Evolutionary conservation across 495 filamentous ascomycete genomes (phyloP).

Genomic region (Podospora pseudocomata): DNA sequence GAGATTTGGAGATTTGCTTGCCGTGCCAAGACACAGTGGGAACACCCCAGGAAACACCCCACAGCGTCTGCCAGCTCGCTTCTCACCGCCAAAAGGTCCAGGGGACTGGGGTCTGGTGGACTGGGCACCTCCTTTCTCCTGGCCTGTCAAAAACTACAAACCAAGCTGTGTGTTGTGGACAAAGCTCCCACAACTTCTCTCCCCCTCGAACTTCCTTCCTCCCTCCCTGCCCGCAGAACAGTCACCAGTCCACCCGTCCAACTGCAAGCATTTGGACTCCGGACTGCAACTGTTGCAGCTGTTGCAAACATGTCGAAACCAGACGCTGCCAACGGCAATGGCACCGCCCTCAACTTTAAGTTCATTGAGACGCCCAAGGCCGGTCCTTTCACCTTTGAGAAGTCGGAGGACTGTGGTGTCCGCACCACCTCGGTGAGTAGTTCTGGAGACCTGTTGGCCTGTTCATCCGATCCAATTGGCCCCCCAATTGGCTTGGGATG

Average conservation of each 20-base stretch:
- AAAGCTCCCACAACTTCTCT: conserved; percentile 13
- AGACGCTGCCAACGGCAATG: conserved; percentile 37
- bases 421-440: conserved; percentile 66
- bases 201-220: not conserved
- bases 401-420: conserved; percentile 67
- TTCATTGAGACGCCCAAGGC: conserved; percentile 75
- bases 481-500: not conserved
- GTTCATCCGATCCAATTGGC: conserved; percentile 3
- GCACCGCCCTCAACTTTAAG: conserved; percentile 59
- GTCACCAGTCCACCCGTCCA: conserved; percentile 1
- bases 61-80: not conserved
- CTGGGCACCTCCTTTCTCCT: conserved; percentile 8
- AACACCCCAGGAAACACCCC: not conserved
- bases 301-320: conserved; percentile 42
- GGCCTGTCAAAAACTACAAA: conserved; percentile 13
- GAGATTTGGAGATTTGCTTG: not conserved
- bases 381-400: conserved; percentile 52
- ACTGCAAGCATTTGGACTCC: not conserved
- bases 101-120: not conserved
- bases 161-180: conserved; percentile 5
- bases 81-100: not conserved
- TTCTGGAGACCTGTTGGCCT: conserved; percentile 13
- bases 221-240: not conserved
- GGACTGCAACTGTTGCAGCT: conserved; percentile 23
- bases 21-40: not conserved